Conservation (phyloP, 306 rosid genomes). For the Bauhinia variegata region DNA sequence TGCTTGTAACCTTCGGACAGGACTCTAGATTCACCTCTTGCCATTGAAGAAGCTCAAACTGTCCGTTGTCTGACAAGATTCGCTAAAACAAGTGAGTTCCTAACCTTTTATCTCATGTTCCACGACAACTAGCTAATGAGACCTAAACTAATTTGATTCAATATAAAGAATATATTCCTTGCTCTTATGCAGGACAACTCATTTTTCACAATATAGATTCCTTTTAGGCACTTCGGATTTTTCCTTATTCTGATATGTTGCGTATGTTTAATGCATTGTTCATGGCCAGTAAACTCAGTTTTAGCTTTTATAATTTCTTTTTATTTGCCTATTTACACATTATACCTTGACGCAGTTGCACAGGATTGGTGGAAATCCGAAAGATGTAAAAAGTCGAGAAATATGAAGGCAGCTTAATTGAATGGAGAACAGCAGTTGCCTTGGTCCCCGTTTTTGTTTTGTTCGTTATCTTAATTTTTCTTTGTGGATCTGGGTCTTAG, state of each 20-base stretch:
- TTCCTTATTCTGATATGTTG: background rate
- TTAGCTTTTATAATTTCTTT: background rate
- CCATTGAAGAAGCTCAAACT: slow-evolving; percentile 48
- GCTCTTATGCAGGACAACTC: slow-evolving; percentile 1
- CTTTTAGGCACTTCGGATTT: no score
- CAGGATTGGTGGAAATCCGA: slow-evolving; percentile 40
- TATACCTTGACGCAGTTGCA: slow-evolving; percentile 49
- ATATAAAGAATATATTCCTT: slow-evolving; percentile 15
- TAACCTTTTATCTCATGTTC: slow-evolving; percentile 25
- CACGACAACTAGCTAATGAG: slow-evolving; percentile 7
- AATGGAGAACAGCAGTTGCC: slow-evolving; percentile 43
- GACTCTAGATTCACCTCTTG: slow-evolving; percentile 73
- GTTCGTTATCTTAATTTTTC: slow-evolving; percentile 26
- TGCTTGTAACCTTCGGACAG: slow-evolving; percentile 79
- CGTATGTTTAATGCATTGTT: slow-evolving; percentile 20
- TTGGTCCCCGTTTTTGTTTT: slow-evolving; percentile 35
- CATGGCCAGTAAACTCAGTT: slow-evolving; percentile 9
- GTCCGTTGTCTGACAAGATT: slow-evolving; percentile 33
- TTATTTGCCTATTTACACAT: slow-evolving; percentile 5
- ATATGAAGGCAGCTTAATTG: slow-evolving; percentile 50
- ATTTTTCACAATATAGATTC: background rate
- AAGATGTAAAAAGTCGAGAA: slow-evolving; percentile 55
- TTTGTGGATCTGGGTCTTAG: slow-evolving; percentile 47
- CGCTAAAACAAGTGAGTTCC: slow-evolving; percentile 40
- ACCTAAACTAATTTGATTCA: slow-evolving; percentile 2